These are phyloP conservation scores for Trametopsis cervina DNA, from an alignment of 768 basidiomycete species.

Conservation along the genomic window DNA sequence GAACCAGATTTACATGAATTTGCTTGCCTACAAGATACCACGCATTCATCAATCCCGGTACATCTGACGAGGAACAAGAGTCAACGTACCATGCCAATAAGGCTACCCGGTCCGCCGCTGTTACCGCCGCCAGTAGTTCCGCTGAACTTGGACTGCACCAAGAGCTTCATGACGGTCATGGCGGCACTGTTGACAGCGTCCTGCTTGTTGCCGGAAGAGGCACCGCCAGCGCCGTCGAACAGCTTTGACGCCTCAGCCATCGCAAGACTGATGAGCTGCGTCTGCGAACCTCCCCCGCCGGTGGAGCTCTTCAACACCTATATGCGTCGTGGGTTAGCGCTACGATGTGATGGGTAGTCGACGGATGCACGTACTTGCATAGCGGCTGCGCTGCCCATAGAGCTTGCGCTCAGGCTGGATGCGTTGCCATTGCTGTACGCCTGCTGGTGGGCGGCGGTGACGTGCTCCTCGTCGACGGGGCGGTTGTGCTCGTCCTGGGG, in stretches of 20 bases:
- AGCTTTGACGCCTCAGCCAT: constrained; percentile 78
- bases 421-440: constrained; percentile 53
- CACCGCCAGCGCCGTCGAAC: constrained; percentile 64
- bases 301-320: constrained; percentile 67
- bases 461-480: constrained; percentile 61
- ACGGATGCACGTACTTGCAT: constrained; percentile 41
- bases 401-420: constrained; percentile 46
- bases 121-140: constrained; percentile 44
- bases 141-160: constrained; percentile 63
- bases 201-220: constrained; percentile 65
- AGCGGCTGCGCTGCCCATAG: constrained; percentile 77
- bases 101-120: constrained; percentile 56
- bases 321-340: background rate
- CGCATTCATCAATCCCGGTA: background rate
- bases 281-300: constrained; percentile 46
- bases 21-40: constrained; percentile 22
- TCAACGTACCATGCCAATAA: constrained; percentile 54
- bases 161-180: constrained; percentile 78
- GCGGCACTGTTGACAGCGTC: constrained; percentile 82
- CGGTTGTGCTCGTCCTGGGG: constrained; percentile 37
- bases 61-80: background rate
- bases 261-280: constrained; percentile 75
- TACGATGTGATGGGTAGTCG: constrained; percentile 5
- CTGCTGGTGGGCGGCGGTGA: constrained; percentile 51
- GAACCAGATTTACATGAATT: constrained; percentile 20